phyloP scores from a whole-genome alignment of 73 alveolate genomes.

The Urostyla sp. region DNA sequence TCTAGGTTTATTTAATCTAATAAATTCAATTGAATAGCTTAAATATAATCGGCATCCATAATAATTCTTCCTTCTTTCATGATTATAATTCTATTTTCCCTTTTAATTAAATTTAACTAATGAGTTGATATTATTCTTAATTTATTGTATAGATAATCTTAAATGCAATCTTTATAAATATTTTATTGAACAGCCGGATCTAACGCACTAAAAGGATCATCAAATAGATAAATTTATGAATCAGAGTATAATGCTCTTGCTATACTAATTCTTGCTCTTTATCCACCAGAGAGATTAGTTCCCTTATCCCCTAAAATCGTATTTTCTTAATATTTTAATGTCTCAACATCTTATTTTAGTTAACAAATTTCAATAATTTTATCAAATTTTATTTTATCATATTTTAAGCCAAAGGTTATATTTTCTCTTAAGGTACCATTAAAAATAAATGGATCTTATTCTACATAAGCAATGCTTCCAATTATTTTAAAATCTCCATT shows the following conservation, averaged over 20 bases:
- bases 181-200: conserved; percentile 81
- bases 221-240: conserved; percentile 78
- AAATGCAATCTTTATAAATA: background rate
- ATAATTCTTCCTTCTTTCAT: too few species aligned
- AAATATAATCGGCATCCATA: too few species aligned
- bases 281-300: conserved; percentile 91
- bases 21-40: too few species aligned
- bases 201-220: conserved; percentile 87
- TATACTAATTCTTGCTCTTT: conserved; percentile 88
- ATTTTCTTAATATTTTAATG: conserved; percentile 76
- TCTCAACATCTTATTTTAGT: conserved; percentile 81
- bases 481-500: conserved; percentile 60
- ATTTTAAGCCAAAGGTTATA: conserved; percentile 73
- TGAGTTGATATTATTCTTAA: too few species aligned
- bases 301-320: conserved; percentile 93
- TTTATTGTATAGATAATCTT: conserved; percentile 8
- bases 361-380: conserved; percentile 78
- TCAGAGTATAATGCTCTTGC: conserved; percentile 93
- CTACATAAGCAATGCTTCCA: conserved; percentile 90
- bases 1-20: too few species aligned
- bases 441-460: conserved; percentile 90
- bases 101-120: too few species aligned
- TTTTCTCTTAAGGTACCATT: conserved; percentile 86
- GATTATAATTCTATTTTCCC: too few species aligned
- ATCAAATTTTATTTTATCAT: conserved; percentile 36